Base-by-base conservation (phyloP, 305 asterid genomes). In the Rubia occidens region DNA sequence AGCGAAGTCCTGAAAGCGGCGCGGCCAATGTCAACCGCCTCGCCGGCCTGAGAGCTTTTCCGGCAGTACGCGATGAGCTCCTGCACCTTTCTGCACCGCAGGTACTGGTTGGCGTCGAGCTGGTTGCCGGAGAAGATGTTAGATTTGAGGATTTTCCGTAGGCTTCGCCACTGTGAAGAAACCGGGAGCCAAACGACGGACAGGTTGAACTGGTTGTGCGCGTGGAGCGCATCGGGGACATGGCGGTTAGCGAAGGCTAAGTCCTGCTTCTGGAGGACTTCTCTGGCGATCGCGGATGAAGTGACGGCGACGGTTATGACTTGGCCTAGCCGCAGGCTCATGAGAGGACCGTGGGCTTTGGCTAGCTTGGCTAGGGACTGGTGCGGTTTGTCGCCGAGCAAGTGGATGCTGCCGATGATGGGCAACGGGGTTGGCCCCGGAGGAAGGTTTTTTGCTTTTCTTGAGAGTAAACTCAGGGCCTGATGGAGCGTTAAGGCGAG, bases 341-440 rank as follows among this genome's bases (percentile, higher is more conserved):
- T 81, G 4, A 84, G 10, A 0, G 88, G 84, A 60, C 86, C 86
- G 62, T 82, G 68, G 0, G 43, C 69, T 64, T 69, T 71, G 68
- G 89, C 69, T 29, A 85, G 82, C 0, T 71, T 61, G 69, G 86
- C 80, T 4, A 82, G 68, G 15, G 83, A 78, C 18, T 64, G 67
- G 73, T 79, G 88, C 13, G 84, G 83, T 40, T 79, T 75, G n/a
- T 24, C 79, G 14, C 88, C 82, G 0, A 82, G 82, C 9, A 76
- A 77, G 67, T 68, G 79, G 14, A 83, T 67, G 74, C 74, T 83
- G 0, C 85, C 84, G 51, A 83, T 77, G 42, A 81, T 45, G 18
- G 85, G 84, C 32, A 77, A 58, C 1, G 80, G 84, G 58, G 61
- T 26, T 0, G 88, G 82, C 4, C 86, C 85, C 3, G 88, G 86